These are phyloP conservation scores for Emericellopsis cladophorae DNA, from an alignment of 2,329 filamentous ascomycete genomes.

Conservation along the genomic window DNA sequence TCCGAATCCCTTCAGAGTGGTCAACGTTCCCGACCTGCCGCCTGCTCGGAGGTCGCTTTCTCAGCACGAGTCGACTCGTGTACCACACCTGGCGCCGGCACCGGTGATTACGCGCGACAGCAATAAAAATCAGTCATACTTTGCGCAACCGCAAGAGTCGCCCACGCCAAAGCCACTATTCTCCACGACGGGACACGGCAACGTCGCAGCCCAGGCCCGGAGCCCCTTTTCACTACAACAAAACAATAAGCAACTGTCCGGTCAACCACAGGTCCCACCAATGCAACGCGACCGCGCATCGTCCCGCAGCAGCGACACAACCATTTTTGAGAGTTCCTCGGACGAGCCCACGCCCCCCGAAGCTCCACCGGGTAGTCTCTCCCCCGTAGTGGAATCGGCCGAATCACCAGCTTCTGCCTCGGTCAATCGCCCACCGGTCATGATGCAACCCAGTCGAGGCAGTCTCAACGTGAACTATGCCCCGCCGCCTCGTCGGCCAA, in stretches of 20 bases:
- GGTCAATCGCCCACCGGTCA: constrained; percentile 14
- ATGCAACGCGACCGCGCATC: neutral
- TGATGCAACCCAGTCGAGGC: too few species aligned
- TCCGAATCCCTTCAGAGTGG: constrained; percentile 9
- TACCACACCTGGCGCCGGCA: constrained; percentile 11
- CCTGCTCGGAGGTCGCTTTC: neutral
- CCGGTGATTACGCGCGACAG: constrained; percentile 14
- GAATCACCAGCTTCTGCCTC: constrained; percentile 8
- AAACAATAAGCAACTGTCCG: too few species aligned
- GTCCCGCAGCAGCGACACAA: constrained; percentile 1
- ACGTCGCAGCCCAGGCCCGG: too few species aligned
- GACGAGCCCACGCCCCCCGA: constrained; percentile 6
- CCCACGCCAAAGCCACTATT: constrained; percentile 5
- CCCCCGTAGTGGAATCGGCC: constrained; percentile 36
- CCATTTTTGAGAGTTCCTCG: constrained; percentile 3
- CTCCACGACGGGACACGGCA: neutral
- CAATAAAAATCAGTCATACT: constrained; percentile 5
- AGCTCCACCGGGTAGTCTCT: constrained; percentile 19
- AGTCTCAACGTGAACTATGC: constrained; percentile 9
- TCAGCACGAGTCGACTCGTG: neutral
- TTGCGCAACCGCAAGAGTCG: constrained; percentile 10
- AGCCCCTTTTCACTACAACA: too few species aligned
- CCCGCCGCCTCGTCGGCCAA: constrained; percentile 18
- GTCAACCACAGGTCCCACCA: too few species aligned
- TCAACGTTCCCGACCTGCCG: neutral